A percentile compares a stretch with the other conserved stretches of the same genome.
phyloP scores from a whole-genome alignment of 345 rosid genomes.

The Corymbia maculata region DNA sequence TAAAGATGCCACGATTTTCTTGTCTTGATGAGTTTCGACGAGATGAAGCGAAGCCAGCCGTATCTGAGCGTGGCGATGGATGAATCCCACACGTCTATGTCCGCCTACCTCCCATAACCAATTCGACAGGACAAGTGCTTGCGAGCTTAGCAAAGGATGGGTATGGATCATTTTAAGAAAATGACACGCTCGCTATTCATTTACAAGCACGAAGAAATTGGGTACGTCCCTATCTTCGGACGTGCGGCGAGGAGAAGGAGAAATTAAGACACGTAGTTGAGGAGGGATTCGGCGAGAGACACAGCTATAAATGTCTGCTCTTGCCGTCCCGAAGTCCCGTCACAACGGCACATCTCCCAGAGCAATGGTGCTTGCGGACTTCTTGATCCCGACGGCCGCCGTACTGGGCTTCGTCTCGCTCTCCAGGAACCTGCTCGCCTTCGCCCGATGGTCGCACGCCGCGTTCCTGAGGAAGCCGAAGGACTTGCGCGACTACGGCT shows the following conservation, averaged over 20 bases:
- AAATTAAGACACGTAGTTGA: neutral
- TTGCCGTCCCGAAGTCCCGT: neutral
- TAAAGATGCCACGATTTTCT: no score
- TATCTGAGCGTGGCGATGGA: no score
- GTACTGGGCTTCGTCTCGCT: slow-evolving; percentile 15
- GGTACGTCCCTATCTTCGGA: neutral
- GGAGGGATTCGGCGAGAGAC: neutral
- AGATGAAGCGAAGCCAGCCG: no score
- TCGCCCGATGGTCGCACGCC: slow-evolving; percentile 16
- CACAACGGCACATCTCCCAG: neutral
- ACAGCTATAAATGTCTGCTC: neutral
- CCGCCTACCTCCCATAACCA: no score
- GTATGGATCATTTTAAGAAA: no score
- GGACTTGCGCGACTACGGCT: slow-evolving; percentile 25
- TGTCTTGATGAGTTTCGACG: no score
- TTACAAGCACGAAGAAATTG: neutral
- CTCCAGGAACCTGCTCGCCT: neutral
- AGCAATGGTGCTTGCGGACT: neutral
- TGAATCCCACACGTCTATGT: no score
- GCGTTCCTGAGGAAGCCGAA: slow-evolving; percentile 28
- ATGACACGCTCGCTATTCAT: no score
- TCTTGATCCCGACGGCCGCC: neutral
- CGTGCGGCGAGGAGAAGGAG: neutral
- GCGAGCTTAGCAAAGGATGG: no score
- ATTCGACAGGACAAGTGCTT: no score